Evolutionary conservation across 306 rosid genomes (phyloP).

Genomic region (Heteromeles arbutifolia): DNA sequence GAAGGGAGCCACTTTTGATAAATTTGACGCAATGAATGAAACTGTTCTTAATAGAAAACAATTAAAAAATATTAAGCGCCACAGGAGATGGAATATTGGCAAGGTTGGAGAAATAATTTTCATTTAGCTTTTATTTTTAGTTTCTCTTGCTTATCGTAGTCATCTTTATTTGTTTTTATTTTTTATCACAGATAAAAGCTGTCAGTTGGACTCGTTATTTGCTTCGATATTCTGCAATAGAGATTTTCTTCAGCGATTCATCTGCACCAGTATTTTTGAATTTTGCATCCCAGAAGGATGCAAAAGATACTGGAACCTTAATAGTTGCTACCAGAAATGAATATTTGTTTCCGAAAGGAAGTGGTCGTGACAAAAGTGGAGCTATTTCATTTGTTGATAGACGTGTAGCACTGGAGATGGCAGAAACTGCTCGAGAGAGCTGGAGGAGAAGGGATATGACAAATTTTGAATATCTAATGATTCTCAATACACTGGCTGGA

Average conservation of each 20-base stretch:
- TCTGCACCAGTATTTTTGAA: conserved; percentile 83
- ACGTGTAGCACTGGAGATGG: conserved; percentile 82
- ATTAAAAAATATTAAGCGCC: conserved; percentile 75
- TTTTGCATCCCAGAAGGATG: conserved; percentile 74
- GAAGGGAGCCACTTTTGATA: conserved; percentile 41
- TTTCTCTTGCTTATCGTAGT: background rate
- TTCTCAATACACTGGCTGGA: conserved; percentile 89
- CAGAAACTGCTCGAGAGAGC: conserved; percentile 82
- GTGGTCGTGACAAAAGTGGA: conserved; percentile 72
- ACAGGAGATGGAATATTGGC: conserved; percentile 85
- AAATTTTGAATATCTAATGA: conserved; percentile 91
- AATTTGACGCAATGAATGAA: conserved; percentile 46
- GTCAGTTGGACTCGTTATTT: conserved; percentile 92
- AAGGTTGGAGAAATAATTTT: conserved; percentile 48
- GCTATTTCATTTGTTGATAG: conserved; percentile 81
- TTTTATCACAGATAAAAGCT: conserved; percentile 62
- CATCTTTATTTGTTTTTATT: conserved; percentile 17
- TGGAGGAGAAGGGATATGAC: conserved; percentile 96
- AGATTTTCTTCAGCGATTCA: conserved; percentile 82
- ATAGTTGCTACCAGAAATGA: conserved; percentile 84
- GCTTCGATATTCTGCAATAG: conserved; percentile 90
- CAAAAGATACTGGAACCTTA: conserved; percentile 85
- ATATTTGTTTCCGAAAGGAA: conserved; percentile 73
- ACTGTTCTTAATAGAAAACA: conserved; percentile 41
- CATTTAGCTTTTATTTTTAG: conserved; percentile 14